A percentile compares a stretch with the other conserved stretches of the same genome.
phyloP scores from a whole-genome alignment of 192 early-diverging fungal species.

The Martensiomyces pterosporus region DNA sequence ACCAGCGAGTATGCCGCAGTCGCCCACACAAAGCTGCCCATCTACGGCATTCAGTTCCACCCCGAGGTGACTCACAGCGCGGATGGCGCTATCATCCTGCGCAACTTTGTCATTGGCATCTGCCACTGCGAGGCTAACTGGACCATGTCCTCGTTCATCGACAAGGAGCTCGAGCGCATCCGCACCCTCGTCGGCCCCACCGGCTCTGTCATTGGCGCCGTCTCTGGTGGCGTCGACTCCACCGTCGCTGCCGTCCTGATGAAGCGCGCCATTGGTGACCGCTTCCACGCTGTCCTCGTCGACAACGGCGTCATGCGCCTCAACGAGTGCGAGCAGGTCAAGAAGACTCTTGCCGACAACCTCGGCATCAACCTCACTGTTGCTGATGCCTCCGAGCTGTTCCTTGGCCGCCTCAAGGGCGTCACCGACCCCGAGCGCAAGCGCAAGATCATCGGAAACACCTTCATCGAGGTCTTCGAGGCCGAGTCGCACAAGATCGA shows the following conservation, averaged over 20 bases:
- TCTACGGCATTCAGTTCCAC: constrained; percentile 99
- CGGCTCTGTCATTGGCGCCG: constrained; percentile 94
- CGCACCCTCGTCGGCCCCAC: constrained; percentile 82
- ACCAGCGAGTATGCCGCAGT: constrained; percentile 91
- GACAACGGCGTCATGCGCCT: constrained; percentile 99
- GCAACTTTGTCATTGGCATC: constrained; percentile 92
- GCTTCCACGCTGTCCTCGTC: constrained; percentile 97
- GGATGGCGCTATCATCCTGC: constrained; percentile 73
- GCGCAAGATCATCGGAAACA: constrained; percentile 99
- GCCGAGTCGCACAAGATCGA: constrained; percentile 87
- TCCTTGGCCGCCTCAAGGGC: constrained; percentile 81
- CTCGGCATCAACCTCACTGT: constrained; percentile 96
- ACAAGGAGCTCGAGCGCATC: constrained; percentile 96
- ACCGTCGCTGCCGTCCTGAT: constrained; percentile 96
- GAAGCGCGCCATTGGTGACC: constrained; percentile 95
- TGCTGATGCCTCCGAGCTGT: constrained; percentile 80
- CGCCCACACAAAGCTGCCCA: constrained; percentile 69
- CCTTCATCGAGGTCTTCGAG: constrained; percentile 98
- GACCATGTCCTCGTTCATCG: constrained; percentile 98
- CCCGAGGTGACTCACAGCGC: constrained; percentile 98
- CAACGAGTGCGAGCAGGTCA: constrained; percentile 86
- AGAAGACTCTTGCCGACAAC: constrained; percentile 79
- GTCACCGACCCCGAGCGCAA: constrained; percentile 95
- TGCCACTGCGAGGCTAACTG: constrained; percentile 81
- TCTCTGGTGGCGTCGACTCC: constrained; percentile 94